Evolutionary conservation across 192 early-diverging fungal genomes (phyloP).

Genomic region (Podila verticillata): DNA sequence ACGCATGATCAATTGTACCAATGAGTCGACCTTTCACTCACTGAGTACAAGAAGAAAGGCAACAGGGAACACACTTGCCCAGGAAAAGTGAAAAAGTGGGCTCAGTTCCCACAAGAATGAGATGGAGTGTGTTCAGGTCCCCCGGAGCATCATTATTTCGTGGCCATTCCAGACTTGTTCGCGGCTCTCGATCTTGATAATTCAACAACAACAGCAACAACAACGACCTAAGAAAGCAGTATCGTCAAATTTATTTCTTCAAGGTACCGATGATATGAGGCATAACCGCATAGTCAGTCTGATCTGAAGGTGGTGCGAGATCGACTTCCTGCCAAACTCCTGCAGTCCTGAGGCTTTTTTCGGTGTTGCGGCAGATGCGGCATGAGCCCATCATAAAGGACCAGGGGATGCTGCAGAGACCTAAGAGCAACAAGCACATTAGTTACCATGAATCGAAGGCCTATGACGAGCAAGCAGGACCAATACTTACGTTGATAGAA

Average conservation of each 20-base stretch:
- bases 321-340: constrained; percentile 13
- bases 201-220: too few relatives aligned
- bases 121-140: too few relatives aligned
- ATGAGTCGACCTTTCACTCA: too few relatives aligned
- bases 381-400: constrained; percentile 7
- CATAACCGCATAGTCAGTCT: background rate
- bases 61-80: too few relatives aligned
- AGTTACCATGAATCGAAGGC: background rate
- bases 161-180: too few relatives aligned
- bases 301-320: constrained; percentile 3
- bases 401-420: constrained; percentile 3
- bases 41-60: too few relatives aligned
- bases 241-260: background rate
- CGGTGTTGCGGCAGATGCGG: constrained; percentile 2
- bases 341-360: constrained; percentile 4
- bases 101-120: too few relatives aligned
- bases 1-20: too few relatives aligned
- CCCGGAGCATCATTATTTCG: too few relatives aligned
- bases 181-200: too few relatives aligned
- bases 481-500: constrained; percentile 8
- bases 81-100: too few relatives aligned
- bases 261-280: constrained; percentile 8
- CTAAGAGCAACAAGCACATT: background rate
- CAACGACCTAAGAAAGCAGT: too few relatives aligned
- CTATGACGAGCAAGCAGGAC: background rate